These are phyloP conservation scores for Endocarpon pusillum DNA, from an alignment of 495 filamentous ascomycete genomes.

Conservation along the genomic window DNA sequence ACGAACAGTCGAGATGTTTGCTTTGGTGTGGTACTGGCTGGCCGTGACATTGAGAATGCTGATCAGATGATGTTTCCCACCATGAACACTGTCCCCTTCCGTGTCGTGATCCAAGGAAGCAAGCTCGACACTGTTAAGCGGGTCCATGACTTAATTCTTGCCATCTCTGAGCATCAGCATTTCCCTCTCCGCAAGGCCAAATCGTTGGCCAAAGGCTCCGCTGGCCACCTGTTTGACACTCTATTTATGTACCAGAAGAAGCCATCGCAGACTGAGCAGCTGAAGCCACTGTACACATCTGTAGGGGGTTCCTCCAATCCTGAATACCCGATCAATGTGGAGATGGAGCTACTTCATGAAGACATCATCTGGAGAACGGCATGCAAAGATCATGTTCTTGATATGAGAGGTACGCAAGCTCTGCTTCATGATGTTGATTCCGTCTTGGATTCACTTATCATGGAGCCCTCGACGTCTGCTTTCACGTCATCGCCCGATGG, in stretches of 20 bases:
- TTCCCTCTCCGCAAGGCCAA: slow-evolving; percentile 44
- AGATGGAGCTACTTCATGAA: slow-evolving; percentile 45
- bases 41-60: slow-evolving; percentile 40
- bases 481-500: slow-evolving; percentile 29
- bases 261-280: slow-evolving; percentile 1
- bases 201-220: slow-evolving; percentile 8
- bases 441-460: slow-evolving; percentile 34
- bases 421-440: slow-evolving; percentile 37
- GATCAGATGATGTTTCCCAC: slow-evolving; percentile 52
- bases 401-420: slow-evolving; percentile 18
- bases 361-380: slow-evolving; percentile 50
- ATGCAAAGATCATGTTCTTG: slow-evolving; percentile 37
- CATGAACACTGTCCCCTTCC: slow-evolving; percentile 59
- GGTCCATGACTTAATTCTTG: slow-evolving; percentile 32
- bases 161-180: slow-evolving; percentile 44
- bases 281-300: slow-evolving; percentile 30
- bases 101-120: slow-evolving; percentile 45
- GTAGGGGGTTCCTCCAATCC: slow-evolving; percentile 41
- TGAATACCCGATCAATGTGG: slow-evolving; percentile 65
- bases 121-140: slow-evolving; percentile 41
- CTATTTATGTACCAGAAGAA: slow-evolving; percentile 52
- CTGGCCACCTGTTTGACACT: slow-evolving; percentile 37
- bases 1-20: slow-evolving; percentile 41
- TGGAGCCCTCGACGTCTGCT: slow-evolving; percentile 24
- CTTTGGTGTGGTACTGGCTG: slow-evolving; percentile 57